Evolutionary conservation across 73 alveolate genomes (phyloP).

Genomic region (Tetrahymena malaccensis): DNA sequence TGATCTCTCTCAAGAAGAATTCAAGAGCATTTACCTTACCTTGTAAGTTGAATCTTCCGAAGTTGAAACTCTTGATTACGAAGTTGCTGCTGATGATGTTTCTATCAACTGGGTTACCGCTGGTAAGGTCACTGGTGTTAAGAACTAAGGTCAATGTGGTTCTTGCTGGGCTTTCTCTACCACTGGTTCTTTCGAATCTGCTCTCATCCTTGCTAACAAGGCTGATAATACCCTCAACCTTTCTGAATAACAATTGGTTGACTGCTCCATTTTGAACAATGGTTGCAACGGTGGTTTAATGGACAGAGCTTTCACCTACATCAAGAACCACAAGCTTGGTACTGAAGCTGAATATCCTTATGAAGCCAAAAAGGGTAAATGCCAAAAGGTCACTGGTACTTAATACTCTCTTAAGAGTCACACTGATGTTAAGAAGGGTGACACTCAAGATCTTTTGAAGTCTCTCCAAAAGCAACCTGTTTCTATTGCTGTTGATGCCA

Average conservation of each 20-base stretch:
- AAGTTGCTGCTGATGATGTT: not conserved
- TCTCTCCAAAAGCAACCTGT: conserved; percentile 24
- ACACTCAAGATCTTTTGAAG: not conserved
- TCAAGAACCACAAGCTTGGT: conserved; percentile 39
- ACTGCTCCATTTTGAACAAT: not conserved
- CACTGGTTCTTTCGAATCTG: conserved; percentile 51
- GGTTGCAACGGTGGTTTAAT: conserved; percentile 71
- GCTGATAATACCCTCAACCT: conserved; percentile 22
- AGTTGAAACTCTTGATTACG: not conserved
- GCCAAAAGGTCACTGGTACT: conserved; percentile 21
- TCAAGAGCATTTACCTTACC: conserved; percentile 2
- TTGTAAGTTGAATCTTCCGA: not conserved
- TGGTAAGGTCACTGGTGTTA: conserved; percentile 37
- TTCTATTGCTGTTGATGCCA: conserved; percentile 45
- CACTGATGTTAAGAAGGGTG: not conserved
- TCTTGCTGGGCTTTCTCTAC: conserved; percentile 59
- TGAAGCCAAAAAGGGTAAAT: conserved; percentile 46
- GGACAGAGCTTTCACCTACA: conserved; percentile 49
- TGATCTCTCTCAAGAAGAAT: conserved; percentile 36
- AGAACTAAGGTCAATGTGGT: conserved; percentile 47
- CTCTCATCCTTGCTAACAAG: not conserved
- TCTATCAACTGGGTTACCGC: not conserved
- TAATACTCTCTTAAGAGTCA: not conserved
- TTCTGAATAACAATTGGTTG: conserved; percentile 32
- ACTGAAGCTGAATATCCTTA: conserved; percentile 56